Conservation (phyloP, 163 green algal genomes). For the Scenedesmus sp. region DNA sequence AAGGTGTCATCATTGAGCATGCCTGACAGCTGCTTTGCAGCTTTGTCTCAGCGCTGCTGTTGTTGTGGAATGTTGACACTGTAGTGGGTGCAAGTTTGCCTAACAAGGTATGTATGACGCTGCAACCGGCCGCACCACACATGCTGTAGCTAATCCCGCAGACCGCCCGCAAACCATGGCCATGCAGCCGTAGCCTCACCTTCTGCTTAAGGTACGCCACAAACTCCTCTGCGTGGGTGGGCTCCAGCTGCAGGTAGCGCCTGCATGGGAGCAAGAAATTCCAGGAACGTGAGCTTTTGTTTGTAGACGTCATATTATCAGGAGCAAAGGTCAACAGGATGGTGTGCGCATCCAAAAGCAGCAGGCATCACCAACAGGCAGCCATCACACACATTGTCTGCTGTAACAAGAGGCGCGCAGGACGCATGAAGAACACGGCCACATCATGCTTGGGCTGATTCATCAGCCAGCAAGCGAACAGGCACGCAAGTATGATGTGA, state of each 20-base stretch:
- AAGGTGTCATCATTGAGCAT: conserved; percentile 95
- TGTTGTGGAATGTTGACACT: too few species aligned
- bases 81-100: too few species aligned
- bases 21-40: conserved; percentile 79
- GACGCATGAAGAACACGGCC: too few species aligned
- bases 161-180: background rate
- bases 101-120: too few species aligned
- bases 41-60: conserved; percentile 84
- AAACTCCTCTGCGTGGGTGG: conserved; percentile 96
- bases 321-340: background rate
- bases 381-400: too few species aligned
- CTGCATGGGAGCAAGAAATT: conserved; percentile 38
- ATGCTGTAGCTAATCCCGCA: too few species aligned
- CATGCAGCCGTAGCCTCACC: background rate
- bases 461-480: background rate
- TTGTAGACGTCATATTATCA: background rate
- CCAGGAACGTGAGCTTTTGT: background rate
- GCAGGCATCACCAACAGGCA: too few species aligned
- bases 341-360: too few species aligned
- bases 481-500: background rate
- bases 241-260: conserved; percentile 98
- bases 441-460: too few species aligned
- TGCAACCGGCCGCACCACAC: too few species aligned
- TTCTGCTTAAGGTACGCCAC: conserved; percentile 87
- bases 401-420: too few species aligned